phyloP scores from a whole-genome alignment of 2,329 filamentous ascomycete genomes.

The Amauroascus niger region DNA sequence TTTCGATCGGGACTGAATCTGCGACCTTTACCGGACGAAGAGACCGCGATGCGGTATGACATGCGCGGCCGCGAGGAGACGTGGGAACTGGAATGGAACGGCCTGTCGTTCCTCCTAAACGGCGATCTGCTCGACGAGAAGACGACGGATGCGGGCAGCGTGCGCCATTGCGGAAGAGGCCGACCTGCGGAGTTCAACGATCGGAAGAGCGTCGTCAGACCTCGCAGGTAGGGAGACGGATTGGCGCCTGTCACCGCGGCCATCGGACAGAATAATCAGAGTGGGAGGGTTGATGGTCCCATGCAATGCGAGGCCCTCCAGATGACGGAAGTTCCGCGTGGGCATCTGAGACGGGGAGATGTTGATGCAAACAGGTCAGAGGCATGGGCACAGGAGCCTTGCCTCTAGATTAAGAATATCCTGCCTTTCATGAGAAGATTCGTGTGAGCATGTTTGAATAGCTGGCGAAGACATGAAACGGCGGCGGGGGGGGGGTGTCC shows the following conservation, averaged over 20 bases:
- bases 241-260: slow-evolving; percentile 23
- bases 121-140: slow-evolving; percentile 10
- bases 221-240: slow-evolving; percentile 25
- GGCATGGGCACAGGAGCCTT: slow-evolving; percentile 12
- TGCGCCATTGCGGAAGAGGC: slow-evolving; percentile 15
- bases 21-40: slow-evolving; percentile 63
- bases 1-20: slow-evolving; percentile 59
- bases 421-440: neutral
- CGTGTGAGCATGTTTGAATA: neutral
- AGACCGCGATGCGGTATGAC: slow-evolving; percentile 62
- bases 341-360: slow-evolving; percentile 16
- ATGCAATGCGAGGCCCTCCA: slow-evolving; percentile 20
- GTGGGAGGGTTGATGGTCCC: slow-evolving; percentile 17
- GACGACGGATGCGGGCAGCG: neutral
- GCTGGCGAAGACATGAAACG: too few species aligned
- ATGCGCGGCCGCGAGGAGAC: slow-evolving; percentile 34
- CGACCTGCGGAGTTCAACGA: slow-evolving; percentile 11
- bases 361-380: slow-evolving; percentile 5
- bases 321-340: slow-evolving; percentile 11
- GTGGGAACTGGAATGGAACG: slow-evolving; percentile 25
- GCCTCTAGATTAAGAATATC: slow-evolving; percentile 8
- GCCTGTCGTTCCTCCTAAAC: slow-evolving; percentile 14
- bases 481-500: neutral
- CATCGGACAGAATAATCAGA: slow-evolving; percentile 25
- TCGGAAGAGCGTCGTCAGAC: slow-evolving; percentile 1